Conservation (phyloP, 805 yeast genomes). For the Candida alai region DNA sequence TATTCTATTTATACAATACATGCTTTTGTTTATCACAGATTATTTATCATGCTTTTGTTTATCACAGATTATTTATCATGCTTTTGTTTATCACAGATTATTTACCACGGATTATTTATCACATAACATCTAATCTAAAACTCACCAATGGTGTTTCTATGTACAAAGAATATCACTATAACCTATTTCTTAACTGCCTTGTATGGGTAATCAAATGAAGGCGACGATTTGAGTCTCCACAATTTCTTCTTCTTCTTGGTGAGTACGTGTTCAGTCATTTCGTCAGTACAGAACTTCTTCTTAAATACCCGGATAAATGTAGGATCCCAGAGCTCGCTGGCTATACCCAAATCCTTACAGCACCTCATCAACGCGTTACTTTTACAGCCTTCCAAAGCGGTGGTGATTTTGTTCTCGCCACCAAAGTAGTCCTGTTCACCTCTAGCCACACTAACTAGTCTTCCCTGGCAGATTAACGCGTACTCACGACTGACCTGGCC, state of each 20-base stretch:
- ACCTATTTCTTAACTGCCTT: slow-evolving; percentile 27
- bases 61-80: too few relatives aligned
- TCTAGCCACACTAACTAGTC: slow-evolving; percentile 85
- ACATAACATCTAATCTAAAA: slow-evolving; percentile 1
- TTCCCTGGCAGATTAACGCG: slow-evolving; percentile 81
- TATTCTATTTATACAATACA: too few relatives aligned
- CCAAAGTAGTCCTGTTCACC: slow-evolving; percentile 93
- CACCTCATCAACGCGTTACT: slow-evolving; percentile 97
- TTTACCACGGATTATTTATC: too few relatives aligned
- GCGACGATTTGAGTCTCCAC: slow-evolving; percentile 82
- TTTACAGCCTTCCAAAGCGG: slow-evolving; percentile 96
- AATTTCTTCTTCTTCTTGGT: slow-evolving; percentile 84
- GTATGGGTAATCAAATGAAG: slow-evolving; percentile 82
- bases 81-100: not conserved
- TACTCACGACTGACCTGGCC: slow-evolving; percentile 84
- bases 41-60: too few relatives aligned
- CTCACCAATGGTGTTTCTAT: slow-evolving; percentile 3
- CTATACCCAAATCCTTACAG: slow-evolving; percentile 95
- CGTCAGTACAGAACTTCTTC: slow-evolving; percentile 60
- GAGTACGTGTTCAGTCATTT: slow-evolving; percentile 78
- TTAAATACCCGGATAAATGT: slow-evolving; percentile 63
- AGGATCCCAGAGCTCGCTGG: slow-evolving; percentile 98
- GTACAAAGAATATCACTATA: not conserved
- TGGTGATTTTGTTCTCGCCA: slow-evolving; percentile 79
- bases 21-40: too few relatives aligned